phyloP scores from a whole-genome alignment of 2,329 filamentous ascomycete species.

The Aspergillus flavus region DNA sequence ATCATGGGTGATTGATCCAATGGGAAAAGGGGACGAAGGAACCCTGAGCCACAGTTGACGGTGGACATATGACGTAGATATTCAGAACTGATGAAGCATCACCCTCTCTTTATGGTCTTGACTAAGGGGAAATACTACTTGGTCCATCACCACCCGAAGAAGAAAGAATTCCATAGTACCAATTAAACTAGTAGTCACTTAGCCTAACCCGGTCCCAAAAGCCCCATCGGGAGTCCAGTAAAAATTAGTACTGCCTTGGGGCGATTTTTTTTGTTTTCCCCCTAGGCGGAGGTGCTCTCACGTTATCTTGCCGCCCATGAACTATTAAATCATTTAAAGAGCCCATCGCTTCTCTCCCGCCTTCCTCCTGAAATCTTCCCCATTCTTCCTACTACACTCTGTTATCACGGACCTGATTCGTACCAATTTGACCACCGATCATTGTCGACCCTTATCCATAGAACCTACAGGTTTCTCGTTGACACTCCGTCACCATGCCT shows the following conservation, averaged over 20 bases:
- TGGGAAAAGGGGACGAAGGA: neutral
- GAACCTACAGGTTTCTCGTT: constrained; percentile 15
- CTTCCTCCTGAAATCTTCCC: constrained; percentile 2
- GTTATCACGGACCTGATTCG: neutral
- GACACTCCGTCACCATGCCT: constrained; percentile 45
- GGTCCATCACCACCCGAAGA: neutral
- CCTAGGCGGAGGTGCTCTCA: neutral
- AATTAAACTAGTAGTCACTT: neutral
- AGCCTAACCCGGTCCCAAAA: neutral
- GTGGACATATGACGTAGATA: constrained; percentile 21
- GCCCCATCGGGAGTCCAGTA: neutral
- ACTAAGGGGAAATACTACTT: constrained; percentile 2
- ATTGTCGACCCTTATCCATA: neutral
- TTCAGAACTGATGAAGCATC: constrained; percentile 2
- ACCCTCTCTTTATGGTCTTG: neutral
- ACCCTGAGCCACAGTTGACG: constrained; percentile 20
- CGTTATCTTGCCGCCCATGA: constrained; percentile 10
- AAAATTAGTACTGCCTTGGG: neutral
- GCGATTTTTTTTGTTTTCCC: neutral
- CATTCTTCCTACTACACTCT: neutral
- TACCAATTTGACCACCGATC: constrained; percentile 1
- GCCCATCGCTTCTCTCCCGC: constrained; percentile 8
- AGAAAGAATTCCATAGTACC: constrained; percentile 1
- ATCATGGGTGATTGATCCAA: constrained; percentile 14
- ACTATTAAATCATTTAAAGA: constrained; percentile 16